Evolutionary conservation across 148 eudicot species (phyloP).

Genomic region (Chenopodium album): DNA sequence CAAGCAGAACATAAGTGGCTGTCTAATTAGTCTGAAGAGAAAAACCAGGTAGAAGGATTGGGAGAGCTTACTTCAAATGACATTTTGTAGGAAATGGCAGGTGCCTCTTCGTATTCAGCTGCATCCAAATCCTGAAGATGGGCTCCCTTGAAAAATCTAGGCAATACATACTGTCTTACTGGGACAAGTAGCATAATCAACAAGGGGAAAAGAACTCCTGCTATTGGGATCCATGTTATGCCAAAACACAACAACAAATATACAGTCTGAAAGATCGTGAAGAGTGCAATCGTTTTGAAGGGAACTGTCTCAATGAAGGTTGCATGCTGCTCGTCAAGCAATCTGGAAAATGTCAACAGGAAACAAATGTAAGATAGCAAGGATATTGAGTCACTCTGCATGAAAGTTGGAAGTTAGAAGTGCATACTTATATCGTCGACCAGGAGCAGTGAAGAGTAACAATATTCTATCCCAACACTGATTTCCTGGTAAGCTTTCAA

Average conservation of each 20-base stretch:
- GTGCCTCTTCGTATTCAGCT: conserved; percentile 94
- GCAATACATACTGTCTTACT: conserved; percentile 81
- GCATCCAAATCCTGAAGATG: conserved; percentile 98
- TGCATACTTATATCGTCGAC: conserved; percentile 85
- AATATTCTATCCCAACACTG: conserved; percentile 95
- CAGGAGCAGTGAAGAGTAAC: conserved; percentile 88
- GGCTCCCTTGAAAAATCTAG: conserved; percentile 79
- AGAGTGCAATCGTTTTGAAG: conserved; percentile 67
- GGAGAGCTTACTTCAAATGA: conserved; percentile 61
- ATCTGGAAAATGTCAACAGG: conserved; percentile 37
- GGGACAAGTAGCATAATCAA: conserved; percentile 98
- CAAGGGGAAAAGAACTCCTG: conserved; percentile 94
- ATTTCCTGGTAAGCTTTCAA: conserved; percentile 98
- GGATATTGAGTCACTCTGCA: not conserved
- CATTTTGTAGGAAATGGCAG: conserved; percentile 60
- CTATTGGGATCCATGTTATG: conserved; percentile 94
- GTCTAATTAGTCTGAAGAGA: not conserved
- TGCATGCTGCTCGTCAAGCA: conserved; percentile 80
- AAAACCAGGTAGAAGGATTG: not conserved
- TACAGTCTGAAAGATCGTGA: conserved; percentile 80
- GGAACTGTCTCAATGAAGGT: conserved; percentile 93
- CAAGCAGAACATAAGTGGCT: not conserved
- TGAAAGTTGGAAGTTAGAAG: not conserved
- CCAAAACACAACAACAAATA: conserved; percentile 90
- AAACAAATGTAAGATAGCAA: not conserved